Evolutionary conservation across 345 rosid genomes (phyloP), one percentile per base, ranked within the genome.

Genomic region (Lepidium africanum): DNA sequence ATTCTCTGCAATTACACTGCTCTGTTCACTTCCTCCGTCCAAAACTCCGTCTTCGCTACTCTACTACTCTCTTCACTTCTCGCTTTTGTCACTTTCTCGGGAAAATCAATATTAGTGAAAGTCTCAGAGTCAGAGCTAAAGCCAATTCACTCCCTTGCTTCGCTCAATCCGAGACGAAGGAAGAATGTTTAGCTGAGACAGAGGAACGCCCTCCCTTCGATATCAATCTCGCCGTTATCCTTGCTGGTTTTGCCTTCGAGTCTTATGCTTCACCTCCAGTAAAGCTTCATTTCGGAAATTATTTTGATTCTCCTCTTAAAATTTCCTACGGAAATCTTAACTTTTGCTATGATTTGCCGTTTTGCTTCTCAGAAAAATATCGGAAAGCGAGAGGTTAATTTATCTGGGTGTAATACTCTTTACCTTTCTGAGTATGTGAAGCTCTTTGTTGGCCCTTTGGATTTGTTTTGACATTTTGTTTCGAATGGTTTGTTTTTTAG

Each of bases 231-330:
- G 97, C 97, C 5, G 97, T 93, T 46, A 77, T 93, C 63, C 96
- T 94, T 30, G 97, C 97, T 38, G 97, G 99, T 59, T 94, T 94
- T 62, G 91, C 97, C n/a, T 94, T 90, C 70, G 99, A 90, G 76
- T 82, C 96, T 2, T 88, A 90, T 67, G 83, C 87, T n/a, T 82
- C 67, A 12, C 88, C 92, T 11, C 85, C 96, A 15, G 97, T 90
- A 78, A 16, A 39, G 72, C 33, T 47, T 11, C 36, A 32, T n/a
- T 52, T 13, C 38, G 6, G 0, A 5, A 9, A 9, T 2, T 0
- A 30, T 9, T 32, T 35, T 17, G 43, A 17, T 56, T 39, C 63
- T 58, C 33, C 17, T 38, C 10, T 14, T 3, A 27, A 25, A 39
- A 17, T 36, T 32, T 77, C 7, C 10, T 30, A 4, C 15, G 52